phyloP scores from a whole-genome alignment of 768 basidiomycete genomes.

The Erythrobasidium yunnanense region DNA sequence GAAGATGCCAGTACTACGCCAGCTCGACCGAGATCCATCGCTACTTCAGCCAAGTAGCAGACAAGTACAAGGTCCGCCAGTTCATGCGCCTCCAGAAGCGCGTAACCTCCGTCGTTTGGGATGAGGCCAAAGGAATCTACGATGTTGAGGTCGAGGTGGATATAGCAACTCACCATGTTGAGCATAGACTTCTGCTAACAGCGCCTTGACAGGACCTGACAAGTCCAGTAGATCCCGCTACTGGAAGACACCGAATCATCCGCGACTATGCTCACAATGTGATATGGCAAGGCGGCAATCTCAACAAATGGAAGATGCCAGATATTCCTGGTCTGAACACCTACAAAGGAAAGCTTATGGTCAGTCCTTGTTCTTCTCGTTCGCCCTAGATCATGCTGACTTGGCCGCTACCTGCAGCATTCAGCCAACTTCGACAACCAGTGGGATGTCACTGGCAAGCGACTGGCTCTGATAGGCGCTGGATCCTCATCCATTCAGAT shows the following conservation, averaged over 20 bases:
- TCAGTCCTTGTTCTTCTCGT: neutral
- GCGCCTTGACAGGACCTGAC: too few species aligned
- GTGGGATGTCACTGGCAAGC: conserved; percentile 31
- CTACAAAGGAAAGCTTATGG: conserved; percentile 47
- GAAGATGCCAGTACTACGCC: conserved; percentile 21
- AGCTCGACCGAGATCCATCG: conserved; percentile 3
- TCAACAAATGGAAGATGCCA: conserved; percentile 56
- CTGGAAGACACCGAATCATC: conserved; percentile 1
- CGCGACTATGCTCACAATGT: conserved; percentile 13
- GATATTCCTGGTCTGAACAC: conserved; percentile 51
- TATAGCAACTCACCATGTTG: too few species aligned
- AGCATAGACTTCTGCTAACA: too few species aligned
- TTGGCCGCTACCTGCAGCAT: conserved; percentile 45
- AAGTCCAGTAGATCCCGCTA: conserved; percentile 9
- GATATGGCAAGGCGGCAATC: conserved; percentile 17
- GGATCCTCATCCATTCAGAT: conserved; percentile 35
- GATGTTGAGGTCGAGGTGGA: conserved; percentile 10
- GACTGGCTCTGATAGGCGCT: conserved; percentile 33
- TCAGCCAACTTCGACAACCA: conserved; percentile 50
- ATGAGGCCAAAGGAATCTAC: conserved; percentile 1
- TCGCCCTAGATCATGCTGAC: neutral
- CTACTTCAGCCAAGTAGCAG: conserved; percentile 2
- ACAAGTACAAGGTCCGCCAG: conserved; percentile 9
- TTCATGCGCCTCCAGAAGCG: neutral
- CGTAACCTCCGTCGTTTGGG: conserved; percentile 6